Conservation (phyloP, 441 rosid genomes). For the Populus hybrid region DNA sequence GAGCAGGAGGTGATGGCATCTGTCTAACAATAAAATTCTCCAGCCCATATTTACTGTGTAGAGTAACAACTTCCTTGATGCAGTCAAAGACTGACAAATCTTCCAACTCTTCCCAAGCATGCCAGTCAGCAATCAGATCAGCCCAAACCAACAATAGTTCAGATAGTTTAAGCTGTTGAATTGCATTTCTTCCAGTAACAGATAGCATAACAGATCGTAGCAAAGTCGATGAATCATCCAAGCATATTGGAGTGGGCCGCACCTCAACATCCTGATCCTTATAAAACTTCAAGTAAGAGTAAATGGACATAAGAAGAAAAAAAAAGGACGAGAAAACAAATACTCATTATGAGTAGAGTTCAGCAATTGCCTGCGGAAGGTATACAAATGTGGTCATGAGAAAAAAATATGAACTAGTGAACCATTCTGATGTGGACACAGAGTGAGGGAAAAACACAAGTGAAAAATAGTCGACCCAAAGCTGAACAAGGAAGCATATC, state of each 20-base stretch:
- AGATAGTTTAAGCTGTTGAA: constrained; percentile 50
- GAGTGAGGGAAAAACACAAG: not conserved
- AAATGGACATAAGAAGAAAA: not conserved
- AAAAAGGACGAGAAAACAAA: not conserved
- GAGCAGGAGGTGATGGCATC: constrained; percentile 68
- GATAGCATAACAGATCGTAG: constrained; percentile 56
- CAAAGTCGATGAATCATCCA: constrained; percentile 67
- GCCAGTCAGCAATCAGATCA: constrained; percentile 72
- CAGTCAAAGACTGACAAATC: constrained; percentile 76
- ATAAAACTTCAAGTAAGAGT: constrained; percentile 13
- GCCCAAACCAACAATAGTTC: constrained; percentile 73
- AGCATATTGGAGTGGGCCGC: constrained; percentile 48
- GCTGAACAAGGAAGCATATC: not conserved
- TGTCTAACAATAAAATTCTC: constrained; percentile 44
- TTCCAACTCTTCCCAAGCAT: constrained; percentile 93
- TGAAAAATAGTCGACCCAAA: not conserved
- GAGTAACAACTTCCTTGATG: constrained; percentile 67
- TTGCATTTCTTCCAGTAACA: constrained; percentile 38
- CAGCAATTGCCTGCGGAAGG: not conserved
- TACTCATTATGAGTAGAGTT: not conserved
- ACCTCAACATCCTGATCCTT: constrained; percentile 45
- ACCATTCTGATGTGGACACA: not conserved
- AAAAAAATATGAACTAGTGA: not conserved
- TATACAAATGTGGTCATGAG: not conserved
- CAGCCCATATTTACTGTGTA: constrained; percentile 50